Base-by-base conservation (phyloP, 768 basidiomycete species). In the Dioszegia hungarica region DNA sequence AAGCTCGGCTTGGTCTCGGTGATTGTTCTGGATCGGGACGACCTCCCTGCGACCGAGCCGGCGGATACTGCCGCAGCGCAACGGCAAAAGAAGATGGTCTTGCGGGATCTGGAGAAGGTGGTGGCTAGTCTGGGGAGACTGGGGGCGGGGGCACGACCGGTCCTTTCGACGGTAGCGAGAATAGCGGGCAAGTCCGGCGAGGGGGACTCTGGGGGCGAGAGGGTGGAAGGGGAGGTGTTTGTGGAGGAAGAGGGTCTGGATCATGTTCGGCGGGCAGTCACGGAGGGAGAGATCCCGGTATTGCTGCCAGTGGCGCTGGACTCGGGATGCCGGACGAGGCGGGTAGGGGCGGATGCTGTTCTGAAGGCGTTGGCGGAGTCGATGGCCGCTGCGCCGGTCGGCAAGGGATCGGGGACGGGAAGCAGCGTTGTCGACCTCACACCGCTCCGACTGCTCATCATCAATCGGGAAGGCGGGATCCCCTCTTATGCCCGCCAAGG, bases 401-500 rank as follows among this genome's bases (percentile, higher is more conserved):
- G n/a, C n/a, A n/a, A n/a, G n/a, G n/a, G 77, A 33, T 74, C 79
- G 17, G 76, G 78, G 11, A 28, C 38, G 15, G 29, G 34, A 17
- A 27, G 38, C 9, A 33, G 19, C 1, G 25, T 20, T 20, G 76
- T 86, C 54, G 89, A 98, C 77, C 83, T 99, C 56, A 93, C 91
- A 3, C 95, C 95, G 1, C 79, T 97, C 53, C 88, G 95, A 27
- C 82, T 99, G 57, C 93, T 99, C 88, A 87, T 98, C 75, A 97
- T 99, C 77, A 94, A 92, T 75, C 83, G 87, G 19, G 90, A 94
- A 77, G 95, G 95, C 22, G 95, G 95, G 14, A 86, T 98, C 2
- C 95, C 95, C 20, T 98, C 95, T 0, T 98, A 97, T 73, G 95
- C 95, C 33, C 90, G 95, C 28, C 84, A 83, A 10, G 95, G 95